phyloP scores from a whole-genome alignment of 768 basidiomycete genomes.

The Podaxis pistillaris region DNA sequence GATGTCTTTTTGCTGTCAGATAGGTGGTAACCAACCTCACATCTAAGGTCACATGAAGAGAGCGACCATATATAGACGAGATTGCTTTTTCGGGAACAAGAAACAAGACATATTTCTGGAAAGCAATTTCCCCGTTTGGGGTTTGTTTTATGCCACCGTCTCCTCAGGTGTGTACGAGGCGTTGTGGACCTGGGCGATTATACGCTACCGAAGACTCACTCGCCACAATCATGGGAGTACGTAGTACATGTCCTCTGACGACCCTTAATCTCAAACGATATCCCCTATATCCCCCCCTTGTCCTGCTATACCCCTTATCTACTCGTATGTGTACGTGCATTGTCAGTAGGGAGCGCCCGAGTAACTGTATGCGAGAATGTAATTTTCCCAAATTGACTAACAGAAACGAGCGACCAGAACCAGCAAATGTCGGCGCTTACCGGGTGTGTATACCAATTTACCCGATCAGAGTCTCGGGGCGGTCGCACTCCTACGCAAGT shows the following conservation, averaged over 20 bases:
- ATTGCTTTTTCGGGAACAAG: constrained; percentile 12
- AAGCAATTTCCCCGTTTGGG: neutral
- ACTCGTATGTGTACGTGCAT: no score
- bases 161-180: neutral
- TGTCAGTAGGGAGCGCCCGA: no score
- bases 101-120: neutral
- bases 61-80: constrained; percentile 5
- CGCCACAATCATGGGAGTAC: neutral
- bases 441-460: no score
- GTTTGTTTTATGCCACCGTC: neutral
- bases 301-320: no score
- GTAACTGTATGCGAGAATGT: no score
- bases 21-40: neutral
- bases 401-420: no score
- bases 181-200: neutral
- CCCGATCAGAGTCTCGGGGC: no score
- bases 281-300: no score
- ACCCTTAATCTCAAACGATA: no score
- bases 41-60: neutral
- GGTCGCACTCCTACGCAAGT: no score
- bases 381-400: no score
- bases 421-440: no score
- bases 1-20: neutral
- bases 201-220: neutral
- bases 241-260: neutral